phyloP scores from a whole-genome alignment of 2,329 filamentous ascomycete genomes.

The Chaetomium sp. region DNA sequence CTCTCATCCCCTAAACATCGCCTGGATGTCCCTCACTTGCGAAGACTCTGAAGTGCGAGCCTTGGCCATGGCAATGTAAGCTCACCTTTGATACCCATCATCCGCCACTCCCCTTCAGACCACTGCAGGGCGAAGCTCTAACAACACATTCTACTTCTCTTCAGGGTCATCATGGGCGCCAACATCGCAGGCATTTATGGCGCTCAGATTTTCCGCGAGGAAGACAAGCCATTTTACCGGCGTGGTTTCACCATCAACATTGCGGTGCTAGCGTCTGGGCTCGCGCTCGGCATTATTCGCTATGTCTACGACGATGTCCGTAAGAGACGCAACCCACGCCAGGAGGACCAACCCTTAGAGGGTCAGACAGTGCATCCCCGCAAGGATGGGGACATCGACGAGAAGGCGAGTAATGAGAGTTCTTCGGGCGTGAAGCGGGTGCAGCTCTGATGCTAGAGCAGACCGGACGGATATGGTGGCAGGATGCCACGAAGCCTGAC shows the following conservation, averaged over 20 bases:
- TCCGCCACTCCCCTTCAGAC: no score
- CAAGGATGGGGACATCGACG: no score
- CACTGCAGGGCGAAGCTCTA: no score
- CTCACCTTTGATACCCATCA: not conserved
- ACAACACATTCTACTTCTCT: not conserved
- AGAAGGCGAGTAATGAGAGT: no score
- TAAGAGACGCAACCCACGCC: not conserved
- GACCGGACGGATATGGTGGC: no score
- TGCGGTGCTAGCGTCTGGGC: constrained; percentile 37
- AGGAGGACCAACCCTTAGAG: not conserved
- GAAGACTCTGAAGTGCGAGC: constrained; percentile 51
- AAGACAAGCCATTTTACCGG: constrained; percentile 46
- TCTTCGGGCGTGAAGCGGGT: no score
- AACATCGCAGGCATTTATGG: constrained; percentile 57
- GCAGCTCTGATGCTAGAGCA: no score
- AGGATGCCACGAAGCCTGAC: no score
- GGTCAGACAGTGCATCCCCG: no score
- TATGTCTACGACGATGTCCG: constrained; percentile 37
- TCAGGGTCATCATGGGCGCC: constrained; percentile 52
- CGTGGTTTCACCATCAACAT: constrained; percentile 43
- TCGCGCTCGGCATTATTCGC: constrained; percentile 35
- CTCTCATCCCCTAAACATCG: constrained; percentile 51
- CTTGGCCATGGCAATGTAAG: constrained; percentile 51
- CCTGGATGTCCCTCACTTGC: constrained; percentile 53
- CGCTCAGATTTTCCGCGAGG: constrained; percentile 51